Conservation (phyloP, 2,329 filamentous ascomycete species). For the Arthrobotrys megalospora region DNA sequence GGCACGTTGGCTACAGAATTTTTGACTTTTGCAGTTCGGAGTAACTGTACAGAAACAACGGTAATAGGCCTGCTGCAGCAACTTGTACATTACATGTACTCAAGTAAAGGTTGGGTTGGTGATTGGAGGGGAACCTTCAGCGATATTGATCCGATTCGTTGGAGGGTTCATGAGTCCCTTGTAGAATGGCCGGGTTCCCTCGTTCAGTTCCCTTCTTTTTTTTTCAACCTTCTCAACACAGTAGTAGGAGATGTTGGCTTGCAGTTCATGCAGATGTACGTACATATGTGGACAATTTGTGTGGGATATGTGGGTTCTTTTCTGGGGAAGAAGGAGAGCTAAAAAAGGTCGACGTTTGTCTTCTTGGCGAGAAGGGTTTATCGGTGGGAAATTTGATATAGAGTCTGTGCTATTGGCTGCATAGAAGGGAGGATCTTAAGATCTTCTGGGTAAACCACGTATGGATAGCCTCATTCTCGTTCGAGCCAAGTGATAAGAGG, state of each 20-base stretch:
- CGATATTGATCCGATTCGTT: conserved; percentile 59
- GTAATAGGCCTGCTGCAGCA: conserved; percentile 52
- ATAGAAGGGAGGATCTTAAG: conserved; percentile 32
- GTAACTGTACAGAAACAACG: conserved; percentile 35
- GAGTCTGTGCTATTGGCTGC: conserved; percentile 14
- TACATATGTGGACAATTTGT: conserved; percentile 13
- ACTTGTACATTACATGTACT: conserved; percentile 10
- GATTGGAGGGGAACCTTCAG: conserved; percentile 53
- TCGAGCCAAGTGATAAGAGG: conserved; percentile 23
- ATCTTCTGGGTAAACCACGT: background rate
- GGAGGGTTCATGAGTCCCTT: conserved; percentile 11
- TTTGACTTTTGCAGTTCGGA: background rate
- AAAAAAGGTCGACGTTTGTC: conserved; percentile 5
- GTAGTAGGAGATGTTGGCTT: conserved; percentile 17
- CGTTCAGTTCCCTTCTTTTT: conserved; percentile 4
- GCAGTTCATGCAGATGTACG: conserved; percentile 30
- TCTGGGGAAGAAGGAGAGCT: conserved; percentile 16
- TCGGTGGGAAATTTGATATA: conserved; percentile 27
- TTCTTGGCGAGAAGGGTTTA: background rate
- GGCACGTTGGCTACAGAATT: background rate
- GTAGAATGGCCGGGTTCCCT: conserved; percentile 19
- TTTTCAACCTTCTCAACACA: conserved; percentile 31
- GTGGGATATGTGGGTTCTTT: conserved; percentile 19
- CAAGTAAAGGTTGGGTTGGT: conserved; percentile 22
- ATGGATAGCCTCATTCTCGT: conserved; percentile 22